These are phyloP conservation scores for Stramenopiles sp. DNA, from an alignment of 352 stramenopile species.

Conservation along the genomic window DNA sequence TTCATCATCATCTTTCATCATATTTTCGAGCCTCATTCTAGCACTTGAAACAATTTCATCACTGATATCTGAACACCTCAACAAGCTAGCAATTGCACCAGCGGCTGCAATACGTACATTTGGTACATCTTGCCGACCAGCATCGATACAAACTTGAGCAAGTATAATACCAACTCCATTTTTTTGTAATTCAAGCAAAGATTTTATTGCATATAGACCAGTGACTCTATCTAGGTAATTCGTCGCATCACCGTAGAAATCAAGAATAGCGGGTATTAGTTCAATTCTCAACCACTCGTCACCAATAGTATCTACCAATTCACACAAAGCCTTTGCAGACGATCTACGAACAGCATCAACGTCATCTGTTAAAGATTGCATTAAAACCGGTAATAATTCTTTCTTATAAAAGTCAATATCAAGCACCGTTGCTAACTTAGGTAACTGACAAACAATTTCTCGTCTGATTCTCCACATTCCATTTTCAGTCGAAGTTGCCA, in stretches of 20 bases:
- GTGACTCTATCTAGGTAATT: conserved; percentile 67
- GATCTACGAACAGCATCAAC: conserved; percentile 82
- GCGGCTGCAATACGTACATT: conserved; percentile 35
- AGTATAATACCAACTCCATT: conserved; percentile 19
- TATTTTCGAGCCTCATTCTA: conserved; percentile 1
- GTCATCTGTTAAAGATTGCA: conserved; percentile 78
- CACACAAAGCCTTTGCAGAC: conserved; percentile 69
- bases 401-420: conserved; percentile 79
- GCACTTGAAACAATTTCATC: not conserved
- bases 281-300: conserved; percentile 61
- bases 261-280: conserved; percentile 66
- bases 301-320: conserved; percentile 65
- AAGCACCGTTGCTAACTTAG: conserved; percentile 67
- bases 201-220: conserved; percentile 33
- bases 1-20: conserved; percentile 6
- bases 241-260: conserved; percentile 40
- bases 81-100: not conserved
- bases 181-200: conserved; percentile 20
- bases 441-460: conserved; percentile 91
- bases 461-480: conserved; percentile 88
- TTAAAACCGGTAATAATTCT: conserved; percentile 58
- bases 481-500: conserved; percentile 86
- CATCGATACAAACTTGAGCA: conserved; percentile 50
- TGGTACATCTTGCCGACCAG: conserved; percentile 50
- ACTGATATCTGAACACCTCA: not conserved